Evolutionary conservation across 192 early-diverging fungal genomes (phyloP), one percentile per base, ranked within the genome.

Genomic region (Backusella westeae): DNA sequence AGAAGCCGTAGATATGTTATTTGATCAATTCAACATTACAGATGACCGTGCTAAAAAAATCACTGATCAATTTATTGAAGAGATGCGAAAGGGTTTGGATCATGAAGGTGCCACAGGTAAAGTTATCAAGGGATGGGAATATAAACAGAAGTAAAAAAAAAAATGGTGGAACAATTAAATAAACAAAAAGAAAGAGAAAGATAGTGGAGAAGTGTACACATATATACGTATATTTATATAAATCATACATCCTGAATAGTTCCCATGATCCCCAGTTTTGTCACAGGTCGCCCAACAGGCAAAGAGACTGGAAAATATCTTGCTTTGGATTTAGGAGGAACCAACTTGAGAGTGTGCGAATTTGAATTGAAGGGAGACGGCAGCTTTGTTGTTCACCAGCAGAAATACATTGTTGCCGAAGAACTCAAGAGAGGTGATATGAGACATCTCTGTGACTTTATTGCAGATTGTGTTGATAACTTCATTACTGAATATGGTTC

Each of bases 281-380:
- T 99, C 70, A 83, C 86, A 49, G 85, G 89, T n/a, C 83, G 90
- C 0, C 95, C 96, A 4, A 93, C 90, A 36, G 97, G 97, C 34
- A 85, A 90, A 81, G 97, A 99, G 73, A 87, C 79, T 29, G 97
- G 97, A 34, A 89, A 87, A 15, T 95, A 89, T 81, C 89, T 99
- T n/a, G 96, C 97, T 34, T 82, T 99, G 46, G 97, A 99, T 81
- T 86, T 99, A 32, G 97, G 97, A 36, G 96, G 97, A 41, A 96
- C 96, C 69, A 99, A 99, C 82, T 88, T 99, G 80, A 93, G 97
- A 32, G 95, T 98, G 2, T 97, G 95, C 85, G 85, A 92, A 75
- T 91, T 98, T 23, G 86, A 85, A 32, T 89, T 99, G 67, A 87
- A 88, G 72, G 95, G 95, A 49, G 83, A 90, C 23, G 91, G 93